Conservation (phyloP, 805 yeast genomes). For the Candida oleophila region DNA sequence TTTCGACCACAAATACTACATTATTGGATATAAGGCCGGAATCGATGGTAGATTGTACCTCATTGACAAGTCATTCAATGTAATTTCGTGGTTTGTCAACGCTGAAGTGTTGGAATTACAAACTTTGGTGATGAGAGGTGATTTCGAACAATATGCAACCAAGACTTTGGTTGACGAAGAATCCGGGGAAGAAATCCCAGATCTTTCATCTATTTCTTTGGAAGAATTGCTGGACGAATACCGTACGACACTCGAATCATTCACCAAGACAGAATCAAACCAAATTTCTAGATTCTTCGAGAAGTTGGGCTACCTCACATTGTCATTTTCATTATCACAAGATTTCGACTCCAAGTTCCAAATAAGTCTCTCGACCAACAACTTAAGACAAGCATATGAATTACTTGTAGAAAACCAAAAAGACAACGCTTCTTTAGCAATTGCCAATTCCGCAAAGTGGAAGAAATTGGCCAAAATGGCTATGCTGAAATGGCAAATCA, state of each 20-base stretch:
- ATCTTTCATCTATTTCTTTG: conserved; percentile 43
- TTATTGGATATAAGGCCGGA: conserved; percentile 80
- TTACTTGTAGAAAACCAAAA: conserved; percentile 33
- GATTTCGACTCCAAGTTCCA: conserved; percentile 92
- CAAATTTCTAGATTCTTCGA: conserved; percentile 91
- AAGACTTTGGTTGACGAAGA: conserved; percentile 31
- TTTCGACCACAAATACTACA: conserved; percentile 81
- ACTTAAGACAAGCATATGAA: conserved; percentile 69
- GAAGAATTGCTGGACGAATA: conserved; percentile 56
- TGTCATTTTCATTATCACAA: conserved; percentile 78
- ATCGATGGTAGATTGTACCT: conserved; percentile 88
- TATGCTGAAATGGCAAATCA: conserved; percentile 72
- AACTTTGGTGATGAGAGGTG: conserved; percentile 93
- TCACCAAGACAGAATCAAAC: conserved; percentile 64
- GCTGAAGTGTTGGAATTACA: conserved; percentile 90
- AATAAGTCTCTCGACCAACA: conserved; percentile 74
- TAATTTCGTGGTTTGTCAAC: conserved; percentile 77
- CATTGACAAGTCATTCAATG: conserved; percentile 85
- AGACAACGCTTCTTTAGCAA: conserved; percentile 47
- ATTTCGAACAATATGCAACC: conserved; percentile 62
- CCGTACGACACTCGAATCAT: conserved; percentile 49
- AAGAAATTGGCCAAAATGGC: conserved; percentile 88
- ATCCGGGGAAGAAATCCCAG: conserved; percentile 38
- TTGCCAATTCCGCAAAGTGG: conserved; percentile 62
- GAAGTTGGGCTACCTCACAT: conserved; percentile 82